phyloP scores from a whole-genome alignment of 345 rosid genomes.

The Abelmoschus esculentus region DNA sequence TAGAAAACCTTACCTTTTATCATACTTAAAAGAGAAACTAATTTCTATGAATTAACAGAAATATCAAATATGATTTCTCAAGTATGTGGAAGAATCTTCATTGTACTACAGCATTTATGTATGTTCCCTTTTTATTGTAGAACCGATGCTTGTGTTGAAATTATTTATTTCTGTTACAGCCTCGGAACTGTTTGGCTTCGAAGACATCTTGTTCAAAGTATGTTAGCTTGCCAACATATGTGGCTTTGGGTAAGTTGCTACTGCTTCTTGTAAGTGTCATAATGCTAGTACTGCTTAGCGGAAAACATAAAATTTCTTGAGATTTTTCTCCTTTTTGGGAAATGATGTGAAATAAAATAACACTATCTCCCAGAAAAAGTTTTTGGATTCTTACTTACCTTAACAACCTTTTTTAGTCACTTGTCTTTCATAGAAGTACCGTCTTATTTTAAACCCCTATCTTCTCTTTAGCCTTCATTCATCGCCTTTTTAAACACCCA shows the following conservation, averaged over 20 bases:
- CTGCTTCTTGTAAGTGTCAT: neutral
- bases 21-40: no score
- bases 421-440: neutral
- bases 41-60: neutral
- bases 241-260: slow-evolving; percentile 43
- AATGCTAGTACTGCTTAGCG: neutral
- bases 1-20: neutral
- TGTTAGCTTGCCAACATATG: slow-evolving; percentile 64
- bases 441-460: neutral
- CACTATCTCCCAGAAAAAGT: neutral
- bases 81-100: neutral
- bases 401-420: neutral
- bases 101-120: neutral
- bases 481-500: neutral
- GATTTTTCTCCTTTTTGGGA: no score
- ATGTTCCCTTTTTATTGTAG: neutral
- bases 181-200: slow-evolving; percentile 52
- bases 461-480: neutral
- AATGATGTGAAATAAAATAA: no score
- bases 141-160: neutral
- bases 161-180: slow-evolving; percentile 34
- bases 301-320: neutral
- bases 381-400: neutral
- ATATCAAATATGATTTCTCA: neutral
- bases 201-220: slow-evolving; percentile 69